A percentile compares a stretch with the other conserved stretches of the same genome.
Evolutionary conservation across 139 green algal species (phyloP).

Genomic region (Chlorella ohadii): DNA sequence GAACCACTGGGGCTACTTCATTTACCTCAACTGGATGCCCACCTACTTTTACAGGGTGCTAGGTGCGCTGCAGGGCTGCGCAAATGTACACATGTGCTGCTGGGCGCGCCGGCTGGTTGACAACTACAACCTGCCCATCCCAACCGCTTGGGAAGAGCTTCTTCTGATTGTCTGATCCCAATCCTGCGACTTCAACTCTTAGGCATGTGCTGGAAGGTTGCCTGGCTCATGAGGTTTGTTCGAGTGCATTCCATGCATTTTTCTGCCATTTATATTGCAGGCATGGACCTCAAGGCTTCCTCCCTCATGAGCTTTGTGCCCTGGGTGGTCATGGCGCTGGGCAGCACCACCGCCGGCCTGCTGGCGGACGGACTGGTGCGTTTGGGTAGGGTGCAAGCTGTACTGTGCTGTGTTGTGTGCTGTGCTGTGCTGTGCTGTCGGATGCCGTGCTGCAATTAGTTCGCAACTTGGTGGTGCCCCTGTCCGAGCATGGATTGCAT

Average conservation of each 20-base stretch:
- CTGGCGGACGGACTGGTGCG: conserved; percentile 79
- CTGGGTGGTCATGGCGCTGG: conserved; percentile 87
- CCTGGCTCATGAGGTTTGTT: background rate
- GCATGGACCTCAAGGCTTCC: conserved; percentile 77
- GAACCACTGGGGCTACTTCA: conserved; percentile 94
- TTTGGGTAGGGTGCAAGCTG: background rate
- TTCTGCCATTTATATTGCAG: no score
- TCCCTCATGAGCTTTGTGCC: conserved; percentile 85
- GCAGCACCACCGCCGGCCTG: conserved; percentile 68
- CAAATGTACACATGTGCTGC: no score
- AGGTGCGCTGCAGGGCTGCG: background rate
- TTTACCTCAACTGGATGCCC: conserved; percentile 96
- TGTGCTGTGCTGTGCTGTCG: background rate
- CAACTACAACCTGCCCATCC: no score
- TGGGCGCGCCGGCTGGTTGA: no score
- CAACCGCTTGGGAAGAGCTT: no score
- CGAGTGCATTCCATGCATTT: no score
- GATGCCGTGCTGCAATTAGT: background rate
- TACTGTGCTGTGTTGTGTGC: background rate
- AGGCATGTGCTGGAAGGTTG: no score
- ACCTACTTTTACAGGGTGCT: conserved; percentile 86
- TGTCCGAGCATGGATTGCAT: no score
- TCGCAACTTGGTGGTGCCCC: background rate
- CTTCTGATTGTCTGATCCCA: no score
- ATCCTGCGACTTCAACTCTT: no score